Evolutionary conservation across 805 yeast species (phyloP).

Genomic region (Cyberlindnera saturnus): DNA sequence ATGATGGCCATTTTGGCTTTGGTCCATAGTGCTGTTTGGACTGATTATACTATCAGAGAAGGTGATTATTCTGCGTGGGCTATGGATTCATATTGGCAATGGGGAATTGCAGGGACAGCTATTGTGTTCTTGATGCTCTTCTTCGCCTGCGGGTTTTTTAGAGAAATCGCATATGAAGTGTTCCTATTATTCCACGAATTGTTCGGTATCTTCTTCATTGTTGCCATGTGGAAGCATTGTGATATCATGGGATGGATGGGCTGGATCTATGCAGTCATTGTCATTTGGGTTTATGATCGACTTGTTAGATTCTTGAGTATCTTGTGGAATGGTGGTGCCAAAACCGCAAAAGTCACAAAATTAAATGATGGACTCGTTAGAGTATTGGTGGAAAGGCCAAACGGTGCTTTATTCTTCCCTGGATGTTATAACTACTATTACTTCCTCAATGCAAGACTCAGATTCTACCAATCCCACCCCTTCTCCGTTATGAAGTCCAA

Average conservation of each 20-base stretch:
- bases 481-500: constrained; percentile 48
- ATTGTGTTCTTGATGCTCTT: constrained; percentile 38
- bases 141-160: constrained; percentile 43
- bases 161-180: constrained; percentile 53
- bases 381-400: constrained; percentile 39
- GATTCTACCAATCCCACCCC: constrained; percentile 63
- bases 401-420: constrained; percentile 37
- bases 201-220: constrained; percentile 47
- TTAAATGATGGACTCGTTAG: constrained; percentile 32
- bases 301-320: constrained; percentile 50
- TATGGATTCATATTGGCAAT: constrained; percentile 38
- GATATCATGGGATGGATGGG: constrained; percentile 43
- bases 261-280: constrained; percentile 47
- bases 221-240: constrained; percentile 58
- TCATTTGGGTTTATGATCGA: constrained; percentile 70
- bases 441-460: constrained; percentile 37
- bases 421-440: constrained; percentile 53
- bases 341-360: constrained; percentile 35
- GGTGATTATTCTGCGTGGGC: constrained; percentile 38
- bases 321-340: constrained; percentile 51
- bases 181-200: constrained; percentile 54
- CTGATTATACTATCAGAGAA: constrained; percentile 36
- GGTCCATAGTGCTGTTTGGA: constrained; percentile 55
- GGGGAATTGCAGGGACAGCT: constrained; percentile 45
- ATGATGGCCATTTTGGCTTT: constrained; percentile 41